phyloP scores from a whole-genome alignment of 257 asterid genomes.

The Mentha longifolia region DNA sequence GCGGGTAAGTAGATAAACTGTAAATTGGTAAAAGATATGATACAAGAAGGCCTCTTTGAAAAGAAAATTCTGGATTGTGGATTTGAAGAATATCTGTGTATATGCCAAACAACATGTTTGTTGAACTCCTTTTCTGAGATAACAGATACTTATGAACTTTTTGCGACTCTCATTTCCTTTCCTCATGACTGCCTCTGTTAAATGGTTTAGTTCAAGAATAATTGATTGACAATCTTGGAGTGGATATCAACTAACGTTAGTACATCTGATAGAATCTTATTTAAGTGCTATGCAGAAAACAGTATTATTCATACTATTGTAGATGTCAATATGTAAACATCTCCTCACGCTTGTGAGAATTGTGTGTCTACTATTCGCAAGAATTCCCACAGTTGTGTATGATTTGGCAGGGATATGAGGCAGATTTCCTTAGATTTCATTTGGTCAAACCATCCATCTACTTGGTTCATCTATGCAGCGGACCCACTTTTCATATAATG shows the following conservation, averaged over 20 bases:
- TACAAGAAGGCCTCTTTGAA: not conserved
- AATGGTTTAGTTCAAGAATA: not conserved
- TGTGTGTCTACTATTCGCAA: not conserved
- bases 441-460: constrained; percentile 13
- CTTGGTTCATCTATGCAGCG: constrained; percentile 14
- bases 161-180: not conserved
- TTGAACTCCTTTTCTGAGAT: not conserved
- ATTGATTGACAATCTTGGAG: constrained; percentile 11
- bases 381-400: not conserved
- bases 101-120: not conserved
- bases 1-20: constrained; percentile 61
- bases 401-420: constrained; percentile 9
- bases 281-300: not conserved
- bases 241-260: not conserved
- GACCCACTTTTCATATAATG: constrained; percentile 23
- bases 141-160: not conserved
- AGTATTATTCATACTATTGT: not conserved
- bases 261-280: constrained; percentile 1
- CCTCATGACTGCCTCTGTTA: not conserved
- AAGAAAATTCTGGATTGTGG: constrained; percentile 12
- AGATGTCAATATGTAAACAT: not conserved
- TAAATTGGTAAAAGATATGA: constrained; percentile 10
- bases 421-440: constrained; percentile 10
- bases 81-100: constrained; percentile 14
- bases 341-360: not conserved